A percentile compares a stretch with the other conserved stretches of the same genome.
Conservation (phyloP, 2,329 filamentous ascomycete species). For the Phialophora chinensis region DNA sequence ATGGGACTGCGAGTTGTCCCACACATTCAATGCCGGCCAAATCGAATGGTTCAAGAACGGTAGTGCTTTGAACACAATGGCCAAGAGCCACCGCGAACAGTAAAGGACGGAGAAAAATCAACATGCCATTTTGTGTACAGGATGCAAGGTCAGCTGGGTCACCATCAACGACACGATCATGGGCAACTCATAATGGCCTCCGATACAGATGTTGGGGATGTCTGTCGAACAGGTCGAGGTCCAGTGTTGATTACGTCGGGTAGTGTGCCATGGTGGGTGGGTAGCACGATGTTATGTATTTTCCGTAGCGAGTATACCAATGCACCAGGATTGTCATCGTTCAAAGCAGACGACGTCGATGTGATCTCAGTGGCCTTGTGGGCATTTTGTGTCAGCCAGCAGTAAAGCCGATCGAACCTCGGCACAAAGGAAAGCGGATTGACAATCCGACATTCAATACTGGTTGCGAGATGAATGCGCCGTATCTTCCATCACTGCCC, state of each 20-base stretch:
- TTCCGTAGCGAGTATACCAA: slow-evolving; percentile 34
- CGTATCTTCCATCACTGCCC: slow-evolving; percentile 29
- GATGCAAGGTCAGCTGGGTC: not conserved
- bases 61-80: slow-evolving; percentile 97
- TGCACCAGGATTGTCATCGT: slow-evolving; percentile 8
- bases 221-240: slow-evolving; percentile 8
- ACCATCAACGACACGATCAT: not conserved
- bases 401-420: slow-evolving; percentile 14
- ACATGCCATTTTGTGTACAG: slow-evolving; percentile 26
- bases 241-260: slow-evolving; percentile 4
- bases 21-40: slow-evolving; percentile 98
- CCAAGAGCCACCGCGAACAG: slow-evolving; percentile 62
- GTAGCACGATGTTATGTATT: slow-evolving; percentile 35
- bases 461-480: slow-evolving; percentile 24
- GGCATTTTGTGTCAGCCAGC: not conserved
- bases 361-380: not conserved
- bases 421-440: slow-evolving; percentile 17
- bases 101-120: not conserved
- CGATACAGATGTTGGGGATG: not conserved
- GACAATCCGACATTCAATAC: not conserved
- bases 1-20: slow-evolving; percentile 82
- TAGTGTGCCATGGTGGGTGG: slow-evolving; percentile 10
- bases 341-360: not conserved
- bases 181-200: not conserved
- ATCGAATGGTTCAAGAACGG: slow-evolving; percentile 99